Percentiles rank a stretch among this genome's conserved stretches.
phyloP scores from a whole-genome alignment of 257 asterid species.

The Cynanchum wilfordii region DNA sequence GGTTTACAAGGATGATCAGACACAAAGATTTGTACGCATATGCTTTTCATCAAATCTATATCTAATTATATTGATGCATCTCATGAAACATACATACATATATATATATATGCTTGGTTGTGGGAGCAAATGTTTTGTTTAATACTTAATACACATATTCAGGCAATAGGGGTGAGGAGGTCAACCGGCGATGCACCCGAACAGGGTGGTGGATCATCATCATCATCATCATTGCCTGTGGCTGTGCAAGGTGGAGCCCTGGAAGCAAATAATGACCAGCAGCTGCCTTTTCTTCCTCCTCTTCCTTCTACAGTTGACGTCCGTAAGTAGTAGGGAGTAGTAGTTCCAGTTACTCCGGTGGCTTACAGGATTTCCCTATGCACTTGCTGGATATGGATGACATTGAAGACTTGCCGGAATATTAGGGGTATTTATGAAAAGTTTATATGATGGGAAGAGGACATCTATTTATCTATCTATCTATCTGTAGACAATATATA shows the following conservation, averaged over 20 bases:
- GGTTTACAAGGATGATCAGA: no score
- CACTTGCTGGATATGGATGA: not conserved
- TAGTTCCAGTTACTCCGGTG: not conserved
- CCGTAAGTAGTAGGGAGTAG: not conserved
- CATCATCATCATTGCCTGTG: not conserved
- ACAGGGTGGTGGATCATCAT: no score
- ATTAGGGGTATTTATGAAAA: not conserved
- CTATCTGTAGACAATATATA: no score
- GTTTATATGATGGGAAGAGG: not conserved
- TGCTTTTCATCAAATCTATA: no score
- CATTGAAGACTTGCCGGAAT: slow-evolving; percentile 8
- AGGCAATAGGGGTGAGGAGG: slow-evolving; percentile 13
- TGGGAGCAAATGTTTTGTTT: not conserved
- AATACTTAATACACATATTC: no score
- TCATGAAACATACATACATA: no score
- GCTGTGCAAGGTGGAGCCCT: no score
- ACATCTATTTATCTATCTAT: no score
- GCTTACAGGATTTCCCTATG: slow-evolving; percentile 15
- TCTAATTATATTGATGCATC: no score
- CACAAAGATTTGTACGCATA: no score
- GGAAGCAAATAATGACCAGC: not conserved
- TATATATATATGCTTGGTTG: no score
- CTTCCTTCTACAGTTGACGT: not conserved
- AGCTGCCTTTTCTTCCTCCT: no score
- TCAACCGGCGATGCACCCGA: not conserved